Evolutionary conservation across 306 rosid species (phyloP).

Genomic region (Abrus precatorius): DNA sequence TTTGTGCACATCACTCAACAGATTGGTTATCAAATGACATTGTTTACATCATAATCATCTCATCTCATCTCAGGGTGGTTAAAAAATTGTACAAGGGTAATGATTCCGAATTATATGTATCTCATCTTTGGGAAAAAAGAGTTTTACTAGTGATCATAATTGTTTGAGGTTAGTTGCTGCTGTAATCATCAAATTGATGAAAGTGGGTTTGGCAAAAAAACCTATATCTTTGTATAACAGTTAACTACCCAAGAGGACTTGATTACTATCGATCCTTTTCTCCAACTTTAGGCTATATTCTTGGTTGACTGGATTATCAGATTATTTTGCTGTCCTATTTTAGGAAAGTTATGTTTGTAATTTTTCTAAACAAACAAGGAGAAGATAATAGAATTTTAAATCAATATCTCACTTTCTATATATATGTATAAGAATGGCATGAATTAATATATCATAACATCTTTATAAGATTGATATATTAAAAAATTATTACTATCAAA

Average conservation of each 20-base stretch:
- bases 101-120: constrained; percentile 47
- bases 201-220: constrained; percentile 28
- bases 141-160: constrained; percentile 36
- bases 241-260: constrained; percentile 17
- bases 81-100: constrained; percentile 36
- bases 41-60: constrained; percentile 35
- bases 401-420: neutral
- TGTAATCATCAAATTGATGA: constrained; percentile 40
- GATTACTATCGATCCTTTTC: neutral
- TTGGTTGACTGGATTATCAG: neutral
- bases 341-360: neutral
- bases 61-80: neutral
- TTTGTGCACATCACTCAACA: neutral
- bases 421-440: neutral
- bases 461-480: too few relatives aligned
- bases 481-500: too few relatives aligned
- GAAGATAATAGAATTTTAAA: neutral
- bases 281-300: neutral
- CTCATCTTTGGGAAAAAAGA: constrained; percentile 26
- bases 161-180: constrained; percentile 45
- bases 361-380: neutral
- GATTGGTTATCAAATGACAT: constrained; percentile 25
- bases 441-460: too few relatives aligned
- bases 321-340: neutral
- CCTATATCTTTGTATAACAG: neutral